A percentile compares a stretch with the other conserved stretches of the same genome.
phyloP scores from a whole-genome alignment of 1,284 basidiomycete species.

The Leccinum pachyderme region DNA sequence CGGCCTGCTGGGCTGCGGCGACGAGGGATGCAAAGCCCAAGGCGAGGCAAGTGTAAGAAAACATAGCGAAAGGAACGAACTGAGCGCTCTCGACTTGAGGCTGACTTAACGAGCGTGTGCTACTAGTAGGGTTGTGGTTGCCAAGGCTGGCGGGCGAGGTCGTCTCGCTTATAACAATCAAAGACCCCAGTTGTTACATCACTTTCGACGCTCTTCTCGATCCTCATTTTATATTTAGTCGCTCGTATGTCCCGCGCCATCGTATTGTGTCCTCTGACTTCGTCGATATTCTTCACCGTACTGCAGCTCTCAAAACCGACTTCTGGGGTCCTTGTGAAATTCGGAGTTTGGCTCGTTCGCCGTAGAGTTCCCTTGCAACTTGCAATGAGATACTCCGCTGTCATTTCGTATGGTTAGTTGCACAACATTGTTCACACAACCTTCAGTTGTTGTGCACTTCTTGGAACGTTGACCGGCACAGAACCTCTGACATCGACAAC shows the following conservation, averaged over 20 bases:
- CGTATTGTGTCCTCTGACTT: neutral
- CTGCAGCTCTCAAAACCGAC: neutral
- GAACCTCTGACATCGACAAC: neutral
- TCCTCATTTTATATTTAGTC: neutral
- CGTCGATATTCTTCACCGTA: neutral
- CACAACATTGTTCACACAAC: neutral
- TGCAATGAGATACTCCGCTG: neutral
- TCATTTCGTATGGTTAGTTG: neutral
- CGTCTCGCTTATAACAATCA: neutral
- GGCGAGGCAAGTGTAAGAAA: conserved; percentile 30
- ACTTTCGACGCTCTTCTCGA: neutral
- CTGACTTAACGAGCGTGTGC: conserved; percentile 17
- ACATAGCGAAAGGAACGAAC: conserved; percentile 25
- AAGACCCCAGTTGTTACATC: conserved; percentile 1
- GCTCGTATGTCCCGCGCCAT: neutral
- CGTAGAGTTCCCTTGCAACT: too few species aligned
- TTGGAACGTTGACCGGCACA: neutral
- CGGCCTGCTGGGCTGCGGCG: conserved; percentile 37
- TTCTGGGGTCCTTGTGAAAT: conserved; percentile 1
- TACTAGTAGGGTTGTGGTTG: neutral
- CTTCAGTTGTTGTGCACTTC: neutral
- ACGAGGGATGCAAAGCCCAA: conserved; percentile 37
- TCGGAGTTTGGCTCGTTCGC: neutral
- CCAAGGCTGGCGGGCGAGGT: neutral
- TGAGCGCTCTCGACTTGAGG: neutral